Evolutionary conservation across 1,284 basidiomycete genomes (phyloP), one percentile per base, ranked within the genome.

Genomic region (Paramarasmius palmivorus): DNA sequence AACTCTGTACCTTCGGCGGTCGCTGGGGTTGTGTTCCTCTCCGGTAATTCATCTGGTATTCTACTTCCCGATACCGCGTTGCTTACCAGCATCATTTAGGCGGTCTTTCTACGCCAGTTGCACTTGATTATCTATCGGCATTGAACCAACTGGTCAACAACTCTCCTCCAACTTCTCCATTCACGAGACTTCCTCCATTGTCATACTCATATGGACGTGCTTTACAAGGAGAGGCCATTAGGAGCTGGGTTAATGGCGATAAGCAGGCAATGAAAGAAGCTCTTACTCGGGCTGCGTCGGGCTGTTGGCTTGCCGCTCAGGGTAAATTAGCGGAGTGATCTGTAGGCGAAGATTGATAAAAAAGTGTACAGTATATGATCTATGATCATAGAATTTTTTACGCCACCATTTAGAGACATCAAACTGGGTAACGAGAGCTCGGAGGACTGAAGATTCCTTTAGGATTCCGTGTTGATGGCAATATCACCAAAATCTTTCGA

Each of bases 191-290:
- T 7, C 77, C 75, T 20, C 67, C 67, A 14, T 58, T 80, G 37
- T 73, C 74, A 3, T 81, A 82, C 61, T 79, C 78, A 15, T 81
- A 77, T 62, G 76, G 79, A 22, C 61, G 77, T 26, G 76, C 75
- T 10, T 57, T 81, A 35, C 81, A 82, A 62, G 74, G 76, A 2
- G 74, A 76, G 17, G 75, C 78, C 5, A 74, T 78, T 68, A 66
- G 69, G 49, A 64, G 68, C 45, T 82, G 78, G 77, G 70, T 70
- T 3, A 65, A 58, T 50, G 76, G 75, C 1, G 78, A 81, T 48
- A 69, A 75, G 53, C 56, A 64, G 23, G 68, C 66, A 20, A 70
- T 74, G 29, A 73, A 73, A 59, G 61, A 65, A 36, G 66, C 71
- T 12, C 74, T 80, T 50, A 65, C 68, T 39, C 69, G 69, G 49